These are phyloP conservation scores for Russula earlei DNA, from an alignment of 768 basidiomycete species.

Conservation along the genomic window DNA sequence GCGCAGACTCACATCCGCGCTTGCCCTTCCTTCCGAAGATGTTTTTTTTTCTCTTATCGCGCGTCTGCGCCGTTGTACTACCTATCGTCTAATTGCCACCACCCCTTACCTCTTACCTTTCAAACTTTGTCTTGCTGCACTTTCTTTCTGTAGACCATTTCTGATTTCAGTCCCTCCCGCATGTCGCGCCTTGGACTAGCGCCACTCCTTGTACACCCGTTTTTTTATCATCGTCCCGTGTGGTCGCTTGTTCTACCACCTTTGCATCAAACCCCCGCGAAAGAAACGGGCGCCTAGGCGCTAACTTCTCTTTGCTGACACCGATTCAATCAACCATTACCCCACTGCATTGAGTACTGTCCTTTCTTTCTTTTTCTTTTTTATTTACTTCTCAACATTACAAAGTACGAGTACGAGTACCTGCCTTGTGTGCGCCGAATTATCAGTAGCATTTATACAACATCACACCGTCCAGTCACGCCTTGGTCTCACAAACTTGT, in stretches of 20 bases:
- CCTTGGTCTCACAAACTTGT: no score
- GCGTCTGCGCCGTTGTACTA: slow-evolving; percentile 9
- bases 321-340: not conserved
- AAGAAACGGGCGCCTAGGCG: not conserved
- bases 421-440: not conserved
- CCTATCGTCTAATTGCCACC: not conserved
- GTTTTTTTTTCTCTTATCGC: not conserved
- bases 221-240: not conserved
- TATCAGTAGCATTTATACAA: not conserved
- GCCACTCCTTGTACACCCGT: slow-evolving; percentile 12
- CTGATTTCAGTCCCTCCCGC: not conserved
- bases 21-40: not conserved
- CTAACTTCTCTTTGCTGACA: not conserved
- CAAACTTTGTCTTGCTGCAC: not conserved
- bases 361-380: not conserved
- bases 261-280: not conserved
- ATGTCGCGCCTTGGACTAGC: not conserved
- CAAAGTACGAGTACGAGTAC: slow-evolving; percentile 4
- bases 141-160: not conserved
- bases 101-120: not conserved
- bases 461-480: not conserved
- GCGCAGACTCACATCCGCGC: not conserved
- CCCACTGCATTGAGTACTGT: not conserved
- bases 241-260: not conserved
- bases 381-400: not conserved